phyloP scores from a whole-genome alignment of 148 eudicot species.

The Silene latifolia region DNA sequence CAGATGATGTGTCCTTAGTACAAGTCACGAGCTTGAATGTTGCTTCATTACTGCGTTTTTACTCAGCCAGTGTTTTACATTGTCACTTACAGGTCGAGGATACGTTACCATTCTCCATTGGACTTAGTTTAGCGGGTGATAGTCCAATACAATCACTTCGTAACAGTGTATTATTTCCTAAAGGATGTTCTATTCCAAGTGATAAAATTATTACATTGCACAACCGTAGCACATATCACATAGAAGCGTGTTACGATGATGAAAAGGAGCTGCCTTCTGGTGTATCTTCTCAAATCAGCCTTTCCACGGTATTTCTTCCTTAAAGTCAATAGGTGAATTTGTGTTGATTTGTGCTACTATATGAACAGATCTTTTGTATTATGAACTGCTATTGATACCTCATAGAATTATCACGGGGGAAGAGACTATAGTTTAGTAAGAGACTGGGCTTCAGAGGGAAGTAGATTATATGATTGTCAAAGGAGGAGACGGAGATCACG shows the following conservation, averaged over 20 bases:
- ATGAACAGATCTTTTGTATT: not conserved
- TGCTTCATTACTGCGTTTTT: not conserved
- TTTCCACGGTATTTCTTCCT: constrained; percentile 37
- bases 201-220: constrained; percentile 58
- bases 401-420: not conserved
- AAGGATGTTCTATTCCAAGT: constrained; percentile 80
- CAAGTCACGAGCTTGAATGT: not conserved
- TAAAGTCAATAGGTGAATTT: not conserved
- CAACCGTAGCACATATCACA: constrained; percentile 43
- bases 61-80: constrained; percentile 15
- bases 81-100: constrained; percentile 66
- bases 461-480: not conserved
- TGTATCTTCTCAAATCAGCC: constrained; percentile 59
- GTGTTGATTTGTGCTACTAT: not conserved
- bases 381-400: not conserved
- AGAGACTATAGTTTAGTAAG: not conserved
- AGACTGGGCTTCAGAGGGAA: not conserved
- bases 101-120: constrained; percentile 74
- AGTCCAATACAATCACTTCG: constrained; percentile 44
- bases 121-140: constrained; percentile 41
- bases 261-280: constrained; percentile 68
- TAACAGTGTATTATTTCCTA: constrained; percentile 54
- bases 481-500: not conserved
- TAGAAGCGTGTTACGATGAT: constrained; percentile 66
- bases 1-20: not conserved